These are phyloP conservation scores for Didymosphaeria variabile DNA, from an alignment of 2,329 filamentous ascomycete species.

Conservation along the genomic window DNA sequence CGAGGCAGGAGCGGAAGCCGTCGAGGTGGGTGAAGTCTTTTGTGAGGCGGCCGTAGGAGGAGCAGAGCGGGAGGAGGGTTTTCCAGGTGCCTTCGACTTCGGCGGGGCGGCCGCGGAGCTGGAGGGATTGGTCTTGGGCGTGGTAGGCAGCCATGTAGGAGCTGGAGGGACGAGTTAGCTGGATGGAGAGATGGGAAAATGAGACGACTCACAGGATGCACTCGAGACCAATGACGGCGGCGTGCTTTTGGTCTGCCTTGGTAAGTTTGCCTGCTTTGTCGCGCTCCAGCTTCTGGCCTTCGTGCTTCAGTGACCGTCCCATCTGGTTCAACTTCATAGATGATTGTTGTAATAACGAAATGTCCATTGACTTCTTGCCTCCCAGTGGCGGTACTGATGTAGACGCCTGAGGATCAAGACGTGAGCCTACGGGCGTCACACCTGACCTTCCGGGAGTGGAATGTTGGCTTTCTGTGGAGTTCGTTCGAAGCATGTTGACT, in stretches of 20 bases:
- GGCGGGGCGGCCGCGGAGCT: conserved; percentile 39
- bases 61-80: conserved; percentile 47
- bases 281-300: conserved; percentile 49
- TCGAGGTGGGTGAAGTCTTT: conserved; percentile 49
- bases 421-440: conserved; percentile 34
- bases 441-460: conserved; percentile 47
- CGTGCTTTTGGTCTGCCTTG: conserved; percentile 47
- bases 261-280: conserved; percentile 34
- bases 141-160: conserved; percentile 52
- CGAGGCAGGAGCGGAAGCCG: conserved; percentile 53
- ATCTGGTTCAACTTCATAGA: conserved; percentile 53
- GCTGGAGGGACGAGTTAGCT: conserved; percentile 33
- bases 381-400: conserved; percentile 42
- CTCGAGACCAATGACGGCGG: conserved; percentile 55
- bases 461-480: conserved; percentile 46
- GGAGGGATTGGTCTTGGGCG: conserved; percentile 41
- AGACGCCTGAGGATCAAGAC: conserved; percentile 34
- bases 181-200: not conserved
- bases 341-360: conserved; percentile 48
- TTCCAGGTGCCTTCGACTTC: conserved; percentile 50
- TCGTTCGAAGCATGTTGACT: conserved; percentile 47
- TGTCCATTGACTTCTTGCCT: conserved; percentile 43
- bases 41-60: conserved; percentile 43
- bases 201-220: conserved; percentile 50
- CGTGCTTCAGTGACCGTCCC: conserved; percentile 58